Evolutionary conservation across 176 grass and related monocot genomes (phyloP).

Genomic region (Oryza officinalis): DNA sequence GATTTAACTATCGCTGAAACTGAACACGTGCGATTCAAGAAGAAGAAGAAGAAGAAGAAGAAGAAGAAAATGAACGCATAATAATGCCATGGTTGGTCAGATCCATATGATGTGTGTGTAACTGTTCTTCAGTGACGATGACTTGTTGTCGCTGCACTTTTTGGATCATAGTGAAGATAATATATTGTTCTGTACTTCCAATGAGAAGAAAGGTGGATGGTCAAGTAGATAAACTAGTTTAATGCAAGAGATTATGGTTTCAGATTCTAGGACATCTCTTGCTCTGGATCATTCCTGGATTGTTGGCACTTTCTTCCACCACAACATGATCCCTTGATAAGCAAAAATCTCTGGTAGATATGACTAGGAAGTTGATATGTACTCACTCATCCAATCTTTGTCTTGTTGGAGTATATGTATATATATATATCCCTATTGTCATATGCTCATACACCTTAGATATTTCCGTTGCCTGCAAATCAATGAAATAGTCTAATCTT

Average conservation of each 20-base stretch:
- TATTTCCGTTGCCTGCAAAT: no score
- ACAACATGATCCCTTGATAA: background rate
- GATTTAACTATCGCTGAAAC: no score
- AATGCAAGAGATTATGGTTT: slow-evolving; percentile 19
- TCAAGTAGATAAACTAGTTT: slow-evolving; percentile 9
- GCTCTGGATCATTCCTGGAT: background rate
- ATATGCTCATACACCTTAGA: no score
- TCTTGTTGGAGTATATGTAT: background rate
- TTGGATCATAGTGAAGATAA: background rate
- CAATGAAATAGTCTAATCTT: no score
- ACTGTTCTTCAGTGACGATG: slow-evolving; percentile 41
- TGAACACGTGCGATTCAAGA: no score
- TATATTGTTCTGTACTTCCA: slow-evolving; percentile 35
- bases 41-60: no score
- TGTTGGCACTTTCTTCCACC: background rate
- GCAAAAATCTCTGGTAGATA: background rate
- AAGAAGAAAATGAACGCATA: no score
- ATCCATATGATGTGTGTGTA: background rate
- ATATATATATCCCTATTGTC: background rate
- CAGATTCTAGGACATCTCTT: background rate
- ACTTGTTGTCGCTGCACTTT: background rate
- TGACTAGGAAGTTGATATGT: background rate
- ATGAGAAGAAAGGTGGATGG: background rate
- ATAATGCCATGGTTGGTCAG: no score
- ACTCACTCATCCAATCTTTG: background rate